phyloP scores from a whole-genome alignment of 257 asterid genomes.

The Salvia miltiorrhiza region DNA sequence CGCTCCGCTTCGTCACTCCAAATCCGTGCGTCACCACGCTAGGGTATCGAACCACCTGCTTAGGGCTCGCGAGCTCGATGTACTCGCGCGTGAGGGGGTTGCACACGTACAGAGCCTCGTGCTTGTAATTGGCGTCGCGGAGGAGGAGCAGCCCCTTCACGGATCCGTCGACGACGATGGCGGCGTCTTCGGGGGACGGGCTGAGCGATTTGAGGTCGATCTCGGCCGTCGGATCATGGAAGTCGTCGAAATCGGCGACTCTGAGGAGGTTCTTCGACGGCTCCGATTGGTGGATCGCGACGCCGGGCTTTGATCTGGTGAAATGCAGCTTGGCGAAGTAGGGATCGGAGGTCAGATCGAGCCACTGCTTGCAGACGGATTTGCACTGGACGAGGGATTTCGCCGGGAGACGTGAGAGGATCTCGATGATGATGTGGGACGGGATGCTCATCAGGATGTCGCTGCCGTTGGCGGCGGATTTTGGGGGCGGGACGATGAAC shows the following conservation, averaged over 20 bases:
- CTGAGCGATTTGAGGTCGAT: constrained; percentile 16
- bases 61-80: constrained; percentile 21
- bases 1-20: constrained; percentile 20
- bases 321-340: constrained; percentile 27
- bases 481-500: neutral
- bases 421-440: constrained; percentile 27
- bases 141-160: constrained; percentile 35
- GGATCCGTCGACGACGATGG: constrained; percentile 36
- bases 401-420: constrained; percentile 39
- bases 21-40: constrained; percentile 33
- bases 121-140: constrained; percentile 23
- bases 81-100: constrained; percentile 46
- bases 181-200: constrained; percentile 16
- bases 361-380: constrained; percentile 39
- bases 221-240: constrained; percentile 3
- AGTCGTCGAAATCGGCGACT: constrained; percentile 29
- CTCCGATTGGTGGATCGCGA: constrained; percentile 31
- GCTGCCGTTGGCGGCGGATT: neutral
- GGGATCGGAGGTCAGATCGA: constrained; percentile 26
- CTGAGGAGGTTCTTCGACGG: constrained; percentile 17
- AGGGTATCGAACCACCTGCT: constrained; percentile 21
- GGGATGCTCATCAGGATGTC: constrained; percentile 30
- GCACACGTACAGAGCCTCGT: constrained; percentile 33
- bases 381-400: constrained; percentile 24
- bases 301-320: constrained; percentile 26